Conservation (phyloP, 2,329 filamentous ascomycete species). For the Pseudofabraea citricarpa region DNA sequence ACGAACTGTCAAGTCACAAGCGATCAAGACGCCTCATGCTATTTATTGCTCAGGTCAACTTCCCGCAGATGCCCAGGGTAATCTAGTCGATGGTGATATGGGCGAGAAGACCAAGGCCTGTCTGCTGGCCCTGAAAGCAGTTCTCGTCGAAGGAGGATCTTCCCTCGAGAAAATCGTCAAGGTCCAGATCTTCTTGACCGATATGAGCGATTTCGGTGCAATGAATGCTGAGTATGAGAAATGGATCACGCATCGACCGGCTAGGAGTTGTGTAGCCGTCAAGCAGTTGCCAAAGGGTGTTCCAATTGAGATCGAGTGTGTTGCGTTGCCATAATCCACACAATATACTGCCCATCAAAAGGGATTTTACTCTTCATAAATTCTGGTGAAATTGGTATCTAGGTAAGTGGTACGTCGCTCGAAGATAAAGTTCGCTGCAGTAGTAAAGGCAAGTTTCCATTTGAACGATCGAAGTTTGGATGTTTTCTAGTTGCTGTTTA, state of each 20-base stretch:
- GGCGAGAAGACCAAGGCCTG: slow-evolving; percentile 58
- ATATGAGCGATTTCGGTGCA: slow-evolving; percentile 83
- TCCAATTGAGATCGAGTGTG: slow-evolving; percentile 85
- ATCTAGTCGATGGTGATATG: slow-evolving; percentile 46
- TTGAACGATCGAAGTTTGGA: too few relatives aligned
- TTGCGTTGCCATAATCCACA: slow-evolving; percentile 70
- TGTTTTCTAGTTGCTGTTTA: too few relatives aligned
- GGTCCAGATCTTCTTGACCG: slow-evolving; percentile 84
- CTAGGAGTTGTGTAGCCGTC: slow-evolving; percentile 85
- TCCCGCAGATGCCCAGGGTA: slow-evolving; percentile 23
- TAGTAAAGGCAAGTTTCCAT: too few relatives aligned
- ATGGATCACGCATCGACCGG: slow-evolving; percentile 79
- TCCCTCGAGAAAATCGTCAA: slow-evolving; percentile 80
- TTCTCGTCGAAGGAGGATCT: slow-evolving; percentile 77
- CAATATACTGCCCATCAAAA: too few relatives aligned
- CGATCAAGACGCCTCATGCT: slow-evolving; percentile 59
- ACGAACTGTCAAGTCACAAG: slow-evolving; percentile 51
- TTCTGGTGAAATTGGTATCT: too few relatives aligned
- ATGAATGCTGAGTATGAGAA: slow-evolving; percentile 86
- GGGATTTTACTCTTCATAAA: too few relatives aligned
- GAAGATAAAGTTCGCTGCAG: too few relatives aligned
- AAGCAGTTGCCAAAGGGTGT: slow-evolving; percentile 84
- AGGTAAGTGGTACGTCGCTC: too few relatives aligned
- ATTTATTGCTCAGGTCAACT: slow-evolving; percentile 61
- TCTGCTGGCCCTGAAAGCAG: slow-evolving; percentile 76